A percentile compares a stretch with the other conserved stretches of the same genome.
Conservation (phyloP, 257 asterid species). For the Verbascum thapsus region DNA sequence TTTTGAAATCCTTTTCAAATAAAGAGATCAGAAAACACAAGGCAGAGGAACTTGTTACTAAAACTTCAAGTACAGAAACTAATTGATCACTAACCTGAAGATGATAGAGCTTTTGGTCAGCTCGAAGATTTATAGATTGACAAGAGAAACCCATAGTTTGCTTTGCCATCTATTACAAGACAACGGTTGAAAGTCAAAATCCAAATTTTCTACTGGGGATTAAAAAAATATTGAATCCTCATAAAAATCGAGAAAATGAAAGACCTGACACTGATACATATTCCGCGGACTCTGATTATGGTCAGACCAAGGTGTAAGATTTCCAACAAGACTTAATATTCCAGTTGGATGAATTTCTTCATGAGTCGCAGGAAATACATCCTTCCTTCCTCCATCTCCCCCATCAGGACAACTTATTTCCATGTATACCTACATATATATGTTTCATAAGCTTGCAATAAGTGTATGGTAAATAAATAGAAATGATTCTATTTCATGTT, state of each 20-base stretch:
- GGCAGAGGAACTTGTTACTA: not conserved
- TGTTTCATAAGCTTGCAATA: constrained; percentile 30
- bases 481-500: constrained; percentile 20
- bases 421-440: constrained; percentile 74
- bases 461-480: constrained; percentile 3
- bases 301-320: constrained; percentile 98
- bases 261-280: constrained; percentile 99
- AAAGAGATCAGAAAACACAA: no score
- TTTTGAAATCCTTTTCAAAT: no score
- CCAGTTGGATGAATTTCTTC: constrained; percentile 96
- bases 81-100: constrained; percentile 71
- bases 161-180: constrained; percentile 79
- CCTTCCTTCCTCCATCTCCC: constrained; percentile 86
- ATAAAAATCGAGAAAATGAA: constrained; percentile 24
- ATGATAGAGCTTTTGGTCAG: constrained; percentile 97
- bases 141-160: constrained; percentile 98
- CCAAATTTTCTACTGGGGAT: constrained; percentile 12
- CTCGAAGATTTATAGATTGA: constrained; percentile 75
- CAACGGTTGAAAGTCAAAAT: constrained; percentile 28
- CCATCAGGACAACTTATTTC: constrained; percentile 97
- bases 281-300: constrained; percentile 99
- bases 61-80: constrained; percentile 6
- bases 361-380: constrained; percentile 84
- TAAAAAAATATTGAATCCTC: constrained; percentile 13
- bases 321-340: constrained; percentile 89